Base-by-base conservation (phyloP, 495 filamentous ascomycete species). In the Annulohypoxylon bovei region DNA sequence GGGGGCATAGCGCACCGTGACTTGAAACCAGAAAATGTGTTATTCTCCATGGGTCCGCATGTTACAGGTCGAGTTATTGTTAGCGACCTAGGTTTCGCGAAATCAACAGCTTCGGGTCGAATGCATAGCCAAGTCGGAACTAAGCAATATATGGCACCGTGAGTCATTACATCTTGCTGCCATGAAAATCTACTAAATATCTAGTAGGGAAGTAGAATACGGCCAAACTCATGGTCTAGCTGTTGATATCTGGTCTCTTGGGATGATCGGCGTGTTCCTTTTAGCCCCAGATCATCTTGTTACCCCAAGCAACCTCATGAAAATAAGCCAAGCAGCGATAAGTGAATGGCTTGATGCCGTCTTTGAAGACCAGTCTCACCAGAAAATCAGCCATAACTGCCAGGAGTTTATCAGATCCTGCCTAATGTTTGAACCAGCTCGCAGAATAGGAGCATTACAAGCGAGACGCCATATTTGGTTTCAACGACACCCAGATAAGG, bases 11-110 rank as follows among this genome's bases (percentile, higher is more conserved):
- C 90, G 66, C 95, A 97, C 77, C 90, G 95, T 47, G 95, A 98
- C 74, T 91, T 97, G 80, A 97, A 98, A 81, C 93, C 92, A 4
- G 95, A 98, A 81, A 98, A 98, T 77, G 91, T 98, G 65, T 93
- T 98, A 72, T 78, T 80, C 22, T 84, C 95, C 35, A 89, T 85
- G 46, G 86, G 91, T 1, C 81, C 85, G 6, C 77, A 75, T 30
- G 68, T 79, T 32, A 79, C 80, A 2, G 77, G 84, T 39, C 78
- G 92, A 25, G 80, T 94, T 18, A 84, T 94, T 0, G 79, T 95
- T 22, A 89, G 90, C 0, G 92, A 95, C 71, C 91, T 95, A 76
- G 92, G 92, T 7, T 84, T 86, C 54, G 87, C 90, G 6, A 86
- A 79, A 33, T 78, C 80, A 14, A 59, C 74, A 3, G 68, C 73